Evolutionary conservation across 1,284 basidiomycete genomes (phyloP).

Genomic region (Earliella scabrosa): DNA sequence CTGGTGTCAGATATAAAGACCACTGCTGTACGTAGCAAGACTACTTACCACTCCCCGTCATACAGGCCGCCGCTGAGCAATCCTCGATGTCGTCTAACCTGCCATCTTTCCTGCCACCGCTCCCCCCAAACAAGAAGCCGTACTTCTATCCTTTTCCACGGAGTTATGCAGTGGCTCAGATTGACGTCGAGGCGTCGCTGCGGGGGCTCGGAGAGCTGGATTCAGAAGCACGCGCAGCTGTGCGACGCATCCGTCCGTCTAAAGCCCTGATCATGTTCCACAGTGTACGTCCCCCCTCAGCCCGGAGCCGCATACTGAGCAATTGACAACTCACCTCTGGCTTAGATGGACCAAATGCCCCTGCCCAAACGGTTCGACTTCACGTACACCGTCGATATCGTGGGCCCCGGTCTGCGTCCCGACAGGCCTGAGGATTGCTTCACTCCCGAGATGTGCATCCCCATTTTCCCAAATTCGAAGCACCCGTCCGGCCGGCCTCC

Average conservation of each 20-base stretch:
- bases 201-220: neutral
- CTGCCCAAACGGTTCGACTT: neutral
- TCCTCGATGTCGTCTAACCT: too few species aligned
- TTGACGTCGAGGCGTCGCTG: neutral
- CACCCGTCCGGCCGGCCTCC: constrained; percentile 3
- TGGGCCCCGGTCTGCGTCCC: constrained; percentile 1
- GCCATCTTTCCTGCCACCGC: too few species aligned
- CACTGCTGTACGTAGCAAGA: too few species aligned
- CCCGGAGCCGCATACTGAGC: too few species aligned
- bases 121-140: too few species aligned
- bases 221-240: neutral
- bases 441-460: constrained; percentile 11
- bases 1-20: too few species aligned
- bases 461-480: constrained; percentile 6
- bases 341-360: neutral
- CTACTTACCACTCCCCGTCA: too few species aligned
- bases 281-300: neutral
- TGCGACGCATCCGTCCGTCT: neutral
- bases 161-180: neutral
- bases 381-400: neutral
- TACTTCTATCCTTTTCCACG: neutral
- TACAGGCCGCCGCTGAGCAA: too few species aligned
- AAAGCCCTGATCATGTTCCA: neutral
- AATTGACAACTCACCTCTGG: too few species aligned
- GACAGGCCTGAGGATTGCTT: neutral